Evolutionary conservation across 805 yeast species (phyloP), one percentile per base, ranked within the genome.

Genomic region (Schwanniomyces pseudopolymorphus): DNA sequence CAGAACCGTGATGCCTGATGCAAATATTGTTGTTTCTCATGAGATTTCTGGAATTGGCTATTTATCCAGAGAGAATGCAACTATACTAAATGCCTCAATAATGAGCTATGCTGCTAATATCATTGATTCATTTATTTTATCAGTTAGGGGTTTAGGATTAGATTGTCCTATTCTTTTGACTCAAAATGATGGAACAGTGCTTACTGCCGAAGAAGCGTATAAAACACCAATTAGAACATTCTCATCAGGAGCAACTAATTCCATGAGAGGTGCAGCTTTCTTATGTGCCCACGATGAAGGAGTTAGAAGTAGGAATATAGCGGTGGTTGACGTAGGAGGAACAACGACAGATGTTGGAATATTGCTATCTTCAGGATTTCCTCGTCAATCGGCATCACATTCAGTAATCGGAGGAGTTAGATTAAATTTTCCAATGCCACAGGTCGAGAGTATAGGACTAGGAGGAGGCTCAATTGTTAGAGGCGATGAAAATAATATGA

Each of bases 241-340:
- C 52, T 69, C 77, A 3, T 74, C 79, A 9, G 80, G 80, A 37
- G 75, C 79, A 3, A 76, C 79, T 11, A 73, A 74, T 49, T 72
- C 77, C 9, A 72, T 74, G 73, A 55, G 75, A 50, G 78, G 78
- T 75, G 72, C n/a, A 69, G 76, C 74, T 54, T 74, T 74, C 45
- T 69, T 78, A 9, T 76, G 74, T 80, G 80, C 80, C 3, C 78
- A 74, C 20, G 78, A 74, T 5, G 77, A 73, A 50, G 64, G 72
- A 49, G 71, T 77, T 8, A 22, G n/a, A n/a, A n/a, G n/a, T n/a
- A n/a, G n/a, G n/a, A n/a, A n/a, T n/a, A n/a, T n/a, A n/a, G n/a
- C n/a, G n/a, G n/a, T n/a, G n/a, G n/a, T n/a, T n/a, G n/a, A n/a
- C n/a, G n/a, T n/a, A n/a, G n/a, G n/a, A n/a, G n/a, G n/a, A n/a